Base-by-base conservation (phyloP, 2,329 filamentous ascomycete species). In the Fusarium hostae region DNA sequence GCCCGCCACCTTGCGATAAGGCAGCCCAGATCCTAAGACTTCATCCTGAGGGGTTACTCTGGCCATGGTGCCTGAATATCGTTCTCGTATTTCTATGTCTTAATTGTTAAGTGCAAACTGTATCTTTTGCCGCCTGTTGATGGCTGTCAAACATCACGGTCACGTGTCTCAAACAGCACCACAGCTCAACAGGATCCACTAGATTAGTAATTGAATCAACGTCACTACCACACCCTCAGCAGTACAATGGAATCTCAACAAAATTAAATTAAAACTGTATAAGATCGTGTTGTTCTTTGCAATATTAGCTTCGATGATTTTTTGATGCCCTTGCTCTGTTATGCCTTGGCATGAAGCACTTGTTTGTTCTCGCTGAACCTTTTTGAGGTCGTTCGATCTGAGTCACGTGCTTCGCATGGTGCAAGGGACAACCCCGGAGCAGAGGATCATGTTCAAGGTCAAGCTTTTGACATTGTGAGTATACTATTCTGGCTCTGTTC, bases 31-130 rank as follows among this genome's bases (percentile, higher is more conserved):
- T 10, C 2, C 7, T 9, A 16, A 6, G 9, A 2, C 11, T 2
- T 10, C 20, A 48, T 3, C 0, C 28, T 10, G 6, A n/a, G 2
- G 9, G 3, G 2, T 0, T 30, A 11, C n/a, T 9, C 1, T 48
- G 6, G 9, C 4, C 3, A 4, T 6, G 0, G 2, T 22, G 5
- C 10, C 7, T 48, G 10, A 13, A 10, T 2, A 11, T 1, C 2
- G 4, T 30, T 22, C 10, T 48, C n/a, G 3, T 20, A 9, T 48
- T 32, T 32, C 3, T 32, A 15, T 32, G 5, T 37, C 24, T 37
- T 18, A 18, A 18, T 37, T 9, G 18, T 37, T 2, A 35, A 18
- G 16, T 9, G n/a, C 28, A 32, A 22, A 2, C n/a, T 22, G 45
- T 9, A 3, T 7, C 15, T 22, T 22, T 18, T 28, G 22, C 26